phyloP scores from a whole-genome alignment of 495 filamentous ascomycete genomes.

The Aspergillus homomorphus region DNA sequence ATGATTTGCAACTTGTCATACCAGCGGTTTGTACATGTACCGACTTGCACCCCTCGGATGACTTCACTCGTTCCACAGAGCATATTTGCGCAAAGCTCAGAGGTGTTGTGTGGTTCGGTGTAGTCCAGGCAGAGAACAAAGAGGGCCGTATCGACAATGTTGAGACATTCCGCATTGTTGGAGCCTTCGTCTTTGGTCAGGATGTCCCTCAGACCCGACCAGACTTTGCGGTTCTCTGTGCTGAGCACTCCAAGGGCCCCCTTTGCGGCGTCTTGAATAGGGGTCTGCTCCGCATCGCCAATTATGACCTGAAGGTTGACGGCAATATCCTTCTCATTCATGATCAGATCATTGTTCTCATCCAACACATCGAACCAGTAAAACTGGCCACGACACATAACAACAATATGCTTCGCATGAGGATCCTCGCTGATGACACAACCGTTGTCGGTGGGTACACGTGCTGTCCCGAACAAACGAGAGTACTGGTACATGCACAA shows the following conservation, averaged over 20 bases:
- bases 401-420: slow-evolving; percentile 84
- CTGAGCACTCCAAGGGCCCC: slow-evolving; percentile 89
- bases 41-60: slow-evolving; percentile 89
- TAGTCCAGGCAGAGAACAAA: slow-evolving; percentile 92
- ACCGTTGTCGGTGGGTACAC: slow-evolving; percentile 90
- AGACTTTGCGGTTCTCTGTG: slow-evolving; percentile 93
- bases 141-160: slow-evolving; percentile 90
- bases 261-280: slow-evolving; percentile 91
- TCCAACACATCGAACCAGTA: slow-evolving; percentile 99
- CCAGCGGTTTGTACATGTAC: slow-evolving; percentile 97
- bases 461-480: slow-evolving; percentile 89
- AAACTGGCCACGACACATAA: slow-evolving; percentile 92
- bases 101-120: slow-evolving; percentile 73
- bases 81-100: slow-evolving; percentile 94
- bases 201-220: slow-evolving; percentile 88
- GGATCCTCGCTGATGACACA: slow-evolving; percentile 95
- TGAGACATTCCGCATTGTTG: slow-evolving; percentile 91
- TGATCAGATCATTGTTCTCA: slow-evolving; percentile 90
- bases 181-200: slow-evolving; percentile 81
- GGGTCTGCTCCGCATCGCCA: slow-evolving; percentile 82
- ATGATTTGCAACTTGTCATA: slow-evolving; percentile 99
- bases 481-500: slow-evolving; percentile 99
- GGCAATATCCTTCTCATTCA: slow-evolving; percentile 92
- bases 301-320: slow-evolving; percentile 91
- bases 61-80: slow-evolving; percentile 92